These are phyloP conservation scores for Camellia oleifera DNA, from an alignment of 179 eudicot genomes.

Conservation along the genomic window DNA sequence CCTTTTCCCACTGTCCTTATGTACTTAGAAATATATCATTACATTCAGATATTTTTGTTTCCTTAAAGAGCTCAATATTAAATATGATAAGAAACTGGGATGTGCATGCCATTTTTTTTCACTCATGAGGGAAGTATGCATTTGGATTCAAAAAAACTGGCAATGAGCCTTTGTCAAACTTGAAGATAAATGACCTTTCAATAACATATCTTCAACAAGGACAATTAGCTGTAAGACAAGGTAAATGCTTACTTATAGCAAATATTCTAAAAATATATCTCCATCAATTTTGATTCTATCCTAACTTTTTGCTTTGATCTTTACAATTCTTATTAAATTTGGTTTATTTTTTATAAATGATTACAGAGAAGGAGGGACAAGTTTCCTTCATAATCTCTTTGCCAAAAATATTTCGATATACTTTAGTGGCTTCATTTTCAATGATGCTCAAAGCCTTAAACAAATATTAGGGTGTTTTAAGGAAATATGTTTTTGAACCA, in stretches of 20 bases:
- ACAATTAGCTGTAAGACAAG: background rate
- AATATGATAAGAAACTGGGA: background rate
- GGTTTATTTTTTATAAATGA: background rate
- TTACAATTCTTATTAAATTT: background rate
- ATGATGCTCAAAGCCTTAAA: background rate
- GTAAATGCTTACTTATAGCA: slow-evolving; percentile 6
- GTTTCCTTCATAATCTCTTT: background rate
- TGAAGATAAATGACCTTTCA: slow-evolving; percentile 7
- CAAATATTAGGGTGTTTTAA: background rate
- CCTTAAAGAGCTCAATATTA: background rate
- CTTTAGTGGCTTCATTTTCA: background rate
- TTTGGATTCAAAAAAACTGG: background rate
- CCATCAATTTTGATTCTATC: background rate
- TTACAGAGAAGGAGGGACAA: background rate
- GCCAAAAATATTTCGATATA: background rate
- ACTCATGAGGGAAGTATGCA: background rate
- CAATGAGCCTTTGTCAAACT: background rate
- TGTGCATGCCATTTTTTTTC: slow-evolving; percentile 5
- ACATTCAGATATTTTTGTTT: background rate
- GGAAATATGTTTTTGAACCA: background rate
- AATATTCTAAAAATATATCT: background rate
- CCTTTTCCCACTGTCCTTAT: background rate
- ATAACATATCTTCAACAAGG: background rate
- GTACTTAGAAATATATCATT: background rate
- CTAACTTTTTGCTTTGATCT: background rate